Evolutionary conservation across 805 yeast genomes (phyloP).

Genomic region (Ogataea neopini): DNA sequence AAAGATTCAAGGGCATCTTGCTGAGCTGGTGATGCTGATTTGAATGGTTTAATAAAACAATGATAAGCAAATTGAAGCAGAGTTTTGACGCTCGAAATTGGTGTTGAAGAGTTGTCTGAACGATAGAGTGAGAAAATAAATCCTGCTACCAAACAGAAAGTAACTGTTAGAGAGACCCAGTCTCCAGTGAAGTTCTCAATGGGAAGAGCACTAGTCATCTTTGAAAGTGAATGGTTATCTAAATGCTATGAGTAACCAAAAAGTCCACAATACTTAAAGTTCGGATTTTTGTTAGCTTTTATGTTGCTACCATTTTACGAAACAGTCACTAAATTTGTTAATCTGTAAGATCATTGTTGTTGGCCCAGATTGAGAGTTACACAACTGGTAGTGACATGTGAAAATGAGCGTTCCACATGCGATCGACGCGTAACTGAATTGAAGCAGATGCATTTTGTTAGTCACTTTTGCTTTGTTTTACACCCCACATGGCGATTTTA

Average conservation of each 20-base stretch:
- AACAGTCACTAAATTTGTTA: background rate
- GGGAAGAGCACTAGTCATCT: background rate
- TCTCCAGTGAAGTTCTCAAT: background rate
- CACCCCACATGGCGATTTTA: background rate
- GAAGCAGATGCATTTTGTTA: background rate
- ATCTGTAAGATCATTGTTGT: background rate
- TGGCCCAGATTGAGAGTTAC: background rate
- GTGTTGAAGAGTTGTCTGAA: background rate
- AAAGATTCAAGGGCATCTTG: conserved; percentile 67
- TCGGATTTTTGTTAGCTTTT: background rate
- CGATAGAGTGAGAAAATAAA: background rate
- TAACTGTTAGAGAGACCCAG: background rate
- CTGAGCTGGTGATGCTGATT: conserved; percentile 41
- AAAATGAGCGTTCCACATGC: background rate
- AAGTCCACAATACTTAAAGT: too few species aligned
- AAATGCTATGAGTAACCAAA: too few species aligned
- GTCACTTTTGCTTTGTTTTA: background rate
- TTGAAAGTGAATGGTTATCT: background rate
- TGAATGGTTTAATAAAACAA: conserved; percentile 64
- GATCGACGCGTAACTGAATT: background rate
- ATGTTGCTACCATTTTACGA: background rate
- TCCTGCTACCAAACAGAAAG: background rate
- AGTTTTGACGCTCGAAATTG: background rate
- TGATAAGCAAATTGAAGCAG: conserved; percentile 40
- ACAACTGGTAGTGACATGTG: background rate